Base-by-base conservation (phyloP, 75 land plant genomes). In the Pinus albicaulis region DNA sequence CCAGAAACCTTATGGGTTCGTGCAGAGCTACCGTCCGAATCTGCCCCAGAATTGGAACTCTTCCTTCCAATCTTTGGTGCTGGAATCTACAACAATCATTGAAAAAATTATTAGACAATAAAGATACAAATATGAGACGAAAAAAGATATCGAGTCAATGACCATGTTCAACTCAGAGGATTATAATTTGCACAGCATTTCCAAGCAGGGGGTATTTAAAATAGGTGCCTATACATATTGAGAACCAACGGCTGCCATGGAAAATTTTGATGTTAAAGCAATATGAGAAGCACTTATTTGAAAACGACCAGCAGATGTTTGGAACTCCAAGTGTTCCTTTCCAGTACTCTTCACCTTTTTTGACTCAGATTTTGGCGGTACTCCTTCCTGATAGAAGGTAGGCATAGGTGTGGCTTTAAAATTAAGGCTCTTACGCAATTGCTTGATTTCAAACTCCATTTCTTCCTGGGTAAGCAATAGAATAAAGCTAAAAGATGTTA, bases 381-480 rank as follows among this genome's bases (percentile, higher is more conserved):
- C 52, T 23, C 73, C 61, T 59, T 87, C 87, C 68, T 68, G 82
- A 70, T 89, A 89, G 62, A 91, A 86, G 16, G 69, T 63, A 55
- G 92, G 92, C 82, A 84, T 71, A 0, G 91, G 86, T 61, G 76
- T 86, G 55, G 93, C 89, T 55, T 86, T 91, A 73, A 84, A 91
- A 68, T 80, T 86, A 59, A 83, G 82, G 56, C 75, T 86, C 48
- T 86, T 80, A 13, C 91, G 65, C 5, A 86, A 62, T 31, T 84
- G 71, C 71, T 83, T 89, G 2, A 89, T 79, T 73, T 89, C 81
- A 16, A 73, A 75, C 44, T 82, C 86, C 68, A 76, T 79, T 59
- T 83, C 80, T 76, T 81, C 89, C 86, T 89, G 81, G 16, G 44
- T 55, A 57, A 74, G 74, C 17, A 76, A 74, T 11, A 63, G 69